A percentile compares a stretch with the other conserved stretches of the same genome.
These are phyloP conservation scores for Hyaloscypha bicolor DNA, from an alignment of 495 filamentous ascomycete species.

Conservation along the genomic window DNA sequence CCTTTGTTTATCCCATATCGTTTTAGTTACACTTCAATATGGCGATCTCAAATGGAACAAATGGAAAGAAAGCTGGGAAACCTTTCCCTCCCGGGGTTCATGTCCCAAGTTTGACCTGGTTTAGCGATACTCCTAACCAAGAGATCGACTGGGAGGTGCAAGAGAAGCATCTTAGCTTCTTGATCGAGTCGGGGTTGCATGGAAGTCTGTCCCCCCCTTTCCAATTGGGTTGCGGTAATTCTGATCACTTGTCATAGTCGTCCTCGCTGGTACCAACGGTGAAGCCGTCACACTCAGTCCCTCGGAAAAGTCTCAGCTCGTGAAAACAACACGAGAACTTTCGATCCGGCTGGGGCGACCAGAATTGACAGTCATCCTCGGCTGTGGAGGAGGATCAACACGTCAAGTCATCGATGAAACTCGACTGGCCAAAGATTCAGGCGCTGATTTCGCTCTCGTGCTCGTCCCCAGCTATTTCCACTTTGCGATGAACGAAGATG, in stretches of 20 bases:
- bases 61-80: conserved; percentile 10
- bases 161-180: conserved; percentile 40
- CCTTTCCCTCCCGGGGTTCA: conserved; percentile 43
- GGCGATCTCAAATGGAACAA: conserved; percentile 14
- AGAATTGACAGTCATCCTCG: conserved; percentile 36
- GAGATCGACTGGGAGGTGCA: conserved; percentile 46
- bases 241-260: conserved; percentile 24
- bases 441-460: conserved; percentile 41
- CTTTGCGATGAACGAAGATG: conserved; percentile 29
- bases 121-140: conserved; percentile 37
- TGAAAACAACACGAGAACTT: conserved; percentile 30
- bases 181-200: conserved; percentile 40
- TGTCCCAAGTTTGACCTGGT: conserved; percentile 45
- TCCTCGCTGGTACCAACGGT: conserved; percentile 41
- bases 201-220: conserved; percentile 23
- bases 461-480: conserved; percentile 35
- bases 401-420: conserved; percentile 32
- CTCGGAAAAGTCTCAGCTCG: conserved; percentile 34
- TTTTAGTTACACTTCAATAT: not conserved
- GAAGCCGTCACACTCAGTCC: conserved; percentile 37
- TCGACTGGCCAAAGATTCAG: conserved; percentile 35
- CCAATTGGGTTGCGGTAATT: not conserved
- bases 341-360: conserved; percentile 29
- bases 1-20: too few species aligned
- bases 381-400: conserved; percentile 32